Conservation (phyloP, 495 filamentous ascomycete species). For the Annulohypoxylon bovei region DNA sequence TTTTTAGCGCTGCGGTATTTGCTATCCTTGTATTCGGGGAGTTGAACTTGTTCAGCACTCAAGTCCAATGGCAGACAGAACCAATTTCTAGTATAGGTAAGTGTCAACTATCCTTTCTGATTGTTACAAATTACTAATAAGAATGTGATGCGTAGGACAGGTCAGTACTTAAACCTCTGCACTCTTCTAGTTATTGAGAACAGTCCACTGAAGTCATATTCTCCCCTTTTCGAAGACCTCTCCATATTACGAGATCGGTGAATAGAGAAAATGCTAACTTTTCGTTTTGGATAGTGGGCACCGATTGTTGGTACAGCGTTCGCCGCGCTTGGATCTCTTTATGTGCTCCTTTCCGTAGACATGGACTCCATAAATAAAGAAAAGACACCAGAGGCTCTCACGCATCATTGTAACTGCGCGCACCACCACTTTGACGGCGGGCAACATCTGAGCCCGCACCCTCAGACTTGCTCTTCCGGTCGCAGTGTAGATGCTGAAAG, state of each 20-base stretch:
- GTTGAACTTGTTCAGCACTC: slow-evolving; percentile 64
- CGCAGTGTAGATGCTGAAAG: slow-evolving; percentile 2
- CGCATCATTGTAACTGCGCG: slow-evolving; percentile 39
- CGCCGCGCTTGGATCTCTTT: slow-evolving; percentile 64
- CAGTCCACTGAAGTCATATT: not conserved
- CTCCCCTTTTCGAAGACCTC: not conserved
- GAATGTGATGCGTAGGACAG: slow-evolving; percentile 15
- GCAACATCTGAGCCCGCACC: not conserved
- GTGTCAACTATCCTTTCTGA: slow-evolving; percentile 11
- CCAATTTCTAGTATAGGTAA: slow-evolving; percentile 64
- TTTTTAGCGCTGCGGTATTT: slow-evolving; percentile 63
- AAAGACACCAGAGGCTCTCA: slow-evolving; percentile 14
- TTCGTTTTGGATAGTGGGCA: slow-evolving; percentile 61
- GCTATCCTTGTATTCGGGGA: slow-evolving; percentile 66
- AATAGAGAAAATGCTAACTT: slow-evolving; percentile 5
- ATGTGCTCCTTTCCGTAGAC: slow-evolving; percentile 54
- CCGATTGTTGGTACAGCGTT: slow-evolving; percentile 64
- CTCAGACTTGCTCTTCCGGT: not conserved
- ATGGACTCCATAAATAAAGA: slow-evolving; percentile 41
- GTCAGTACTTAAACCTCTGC: slow-evolving; percentile 4
- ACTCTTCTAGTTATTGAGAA: not conserved
- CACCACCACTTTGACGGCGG: slow-evolving; percentile 36
- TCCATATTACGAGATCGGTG: not conserved
- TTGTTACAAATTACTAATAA: slow-evolving; percentile 23
- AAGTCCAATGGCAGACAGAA: slow-evolving; percentile 64